Base-by-base conservation (phyloP, 768 basidiomycete species). In the Lyophyllum decastes region DNA sequence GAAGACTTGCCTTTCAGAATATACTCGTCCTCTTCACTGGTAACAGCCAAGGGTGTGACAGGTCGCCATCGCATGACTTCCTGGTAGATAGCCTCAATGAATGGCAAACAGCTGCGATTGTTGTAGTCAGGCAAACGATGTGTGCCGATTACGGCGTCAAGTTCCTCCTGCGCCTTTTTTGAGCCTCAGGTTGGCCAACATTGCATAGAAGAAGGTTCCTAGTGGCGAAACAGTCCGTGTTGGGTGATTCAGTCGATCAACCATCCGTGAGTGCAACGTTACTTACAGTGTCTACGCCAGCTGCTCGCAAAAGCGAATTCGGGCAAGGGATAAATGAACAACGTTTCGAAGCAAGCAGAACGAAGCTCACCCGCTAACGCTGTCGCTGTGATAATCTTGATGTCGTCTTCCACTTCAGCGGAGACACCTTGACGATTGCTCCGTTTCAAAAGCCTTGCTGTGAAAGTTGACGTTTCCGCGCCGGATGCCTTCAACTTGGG, bases 21-120 rank as follows among this genome's bases (percentile, higher is more conserved):
- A 25, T 44, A 63, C 40, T 59, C 9, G 38, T 66, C 60, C 22
- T 66, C 65, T 27, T 61, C 57, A 16, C 19, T 54, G 5, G 59
- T n/a, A 34, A 59, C 47, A 49, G 63, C 72, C 7, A 71, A 33
- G 11, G 30, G 30, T 7, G 14, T 7, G 21, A 76, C 73, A n/a
- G 58, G 61, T 51, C 67, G 60, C 76, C 78, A 78, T 8, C 78
- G 70, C 52, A 77, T 49, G 2, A 74, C 61, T 58, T 81, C 80
- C 44, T 73, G 72, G 0, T 63, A 61, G 26, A 81, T 60, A 1
- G 78, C 78, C 26, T 75, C 71, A 12, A 76, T 35, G 54, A 73
- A 80, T 1, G 79, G 77, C 35, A 81, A 66, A 0, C 62, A 66
- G 6, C 66, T 63, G 22, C 70, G 67, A 61, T 80, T 78, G 30